Evolutionary conservation across 169 alveolate genomes (phyloP).

Genomic region (Cryptosporidium tyzzeri): DNA sequence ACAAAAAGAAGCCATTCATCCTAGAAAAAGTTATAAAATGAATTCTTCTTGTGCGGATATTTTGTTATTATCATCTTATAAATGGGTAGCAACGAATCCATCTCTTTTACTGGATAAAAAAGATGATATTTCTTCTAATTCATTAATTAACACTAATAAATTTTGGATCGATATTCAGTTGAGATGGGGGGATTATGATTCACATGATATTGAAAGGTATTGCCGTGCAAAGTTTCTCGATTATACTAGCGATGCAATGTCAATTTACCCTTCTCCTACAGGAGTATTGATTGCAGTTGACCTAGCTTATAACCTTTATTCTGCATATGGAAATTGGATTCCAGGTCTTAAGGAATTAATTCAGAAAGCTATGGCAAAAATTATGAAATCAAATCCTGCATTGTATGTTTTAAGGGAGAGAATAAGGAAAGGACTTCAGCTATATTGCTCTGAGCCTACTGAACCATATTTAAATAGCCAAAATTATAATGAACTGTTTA

Average conservation of each 20-base stretch:
- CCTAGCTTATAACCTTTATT: constrained; percentile 98
- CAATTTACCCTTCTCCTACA: constrained; percentile 99
- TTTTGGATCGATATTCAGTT: constrained; percentile 99
- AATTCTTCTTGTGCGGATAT: constrained; percentile 99
- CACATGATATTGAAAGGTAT: constrained; percentile 99
- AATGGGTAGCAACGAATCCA: constrained; percentile 98
- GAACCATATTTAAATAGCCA: constrained; percentile 99
- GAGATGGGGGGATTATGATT: constrained; percentile 99
- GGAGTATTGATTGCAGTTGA: constrained; percentile 98
- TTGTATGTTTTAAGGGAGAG: constrained; percentile 99
- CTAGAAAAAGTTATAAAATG: constrained; percentile 99
- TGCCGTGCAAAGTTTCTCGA: constrained; percentile 99
- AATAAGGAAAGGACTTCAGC: constrained; percentile 98
- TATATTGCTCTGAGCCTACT: constrained; percentile 99
- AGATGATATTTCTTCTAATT: constrained; percentile 88
- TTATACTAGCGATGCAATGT: constrained; percentile 98
- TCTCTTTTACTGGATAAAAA: constrained; percentile 95
- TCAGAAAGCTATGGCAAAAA: constrained; percentile 98
- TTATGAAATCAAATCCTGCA: constrained; percentile 99
- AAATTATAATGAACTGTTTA: constrained; percentile 98
- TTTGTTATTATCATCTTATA: constrained; percentile 96
- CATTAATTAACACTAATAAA: constrained; percentile 84
- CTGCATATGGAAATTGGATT: constrained; percentile 99
- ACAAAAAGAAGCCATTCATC: constrained; percentile 99
- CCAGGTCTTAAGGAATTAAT: constrained; percentile 96